A percentile compares a stretch with the other conserved stretches of the same genome.
Evolutionary conservation across 2,329 filamentous ascomycete species (phyloP).

Genomic region (Penicillium sclerotigenum): DNA sequence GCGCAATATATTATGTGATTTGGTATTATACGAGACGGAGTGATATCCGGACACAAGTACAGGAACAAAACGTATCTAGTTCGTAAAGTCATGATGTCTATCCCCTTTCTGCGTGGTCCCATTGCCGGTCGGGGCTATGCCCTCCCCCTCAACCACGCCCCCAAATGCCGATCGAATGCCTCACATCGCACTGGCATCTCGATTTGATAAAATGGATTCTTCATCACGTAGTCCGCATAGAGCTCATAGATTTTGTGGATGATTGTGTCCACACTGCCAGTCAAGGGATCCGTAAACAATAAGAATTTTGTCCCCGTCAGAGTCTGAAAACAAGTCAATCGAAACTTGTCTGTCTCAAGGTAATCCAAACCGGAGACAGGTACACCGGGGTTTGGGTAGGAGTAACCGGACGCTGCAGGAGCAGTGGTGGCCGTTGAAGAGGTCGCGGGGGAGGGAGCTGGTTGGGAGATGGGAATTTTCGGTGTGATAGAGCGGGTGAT

Average conservation of each 20-base stretch:
- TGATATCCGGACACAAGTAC: slow-evolving; percentile 6
- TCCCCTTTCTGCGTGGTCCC: slow-evolving; percentile 1
- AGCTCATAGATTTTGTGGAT: slow-evolving; percentile 87
- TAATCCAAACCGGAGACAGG: slow-evolving; percentile 72
- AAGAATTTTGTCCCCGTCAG: slow-evolving; percentile 93
- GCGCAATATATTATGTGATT: slow-evolving; percentile 22
- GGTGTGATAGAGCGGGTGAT: slow-evolving; percentile 58
- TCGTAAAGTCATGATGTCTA: slow-evolving; percentile 23
- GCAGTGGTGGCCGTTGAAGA: slow-evolving; percentile 21
- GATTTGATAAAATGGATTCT: slow-evolving; percentile 97
- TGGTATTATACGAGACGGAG: slow-evolving; percentile 21
- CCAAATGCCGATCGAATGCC: slow-evolving; percentile 83
- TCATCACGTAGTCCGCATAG: slow-evolving; percentile 97
- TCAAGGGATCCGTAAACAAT: slow-evolving; percentile 86
- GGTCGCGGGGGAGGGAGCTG: slow-evolving; percentile 19
- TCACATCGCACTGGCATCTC: slow-evolving; percentile 98
- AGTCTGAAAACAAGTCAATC: slow-evolving; percentile 93
- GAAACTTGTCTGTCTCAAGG: slow-evolving; percentile 89
- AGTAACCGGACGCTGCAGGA: slow-evolving; percentile 24
- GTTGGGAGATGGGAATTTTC: slow-evolving; percentile 39
- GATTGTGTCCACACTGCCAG: slow-evolving; percentile 78
- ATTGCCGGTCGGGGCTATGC: slow-evolving; percentile 36
- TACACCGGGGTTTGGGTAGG: slow-evolving; percentile 33
- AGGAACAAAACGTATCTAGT: slow-evolving; percentile 20
- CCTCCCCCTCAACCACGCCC: slow-evolving; percentile 69